Base-by-base conservation (phyloP, 768 basidiomycete genomes). In the Kwoniella dejecticola region DNA sequence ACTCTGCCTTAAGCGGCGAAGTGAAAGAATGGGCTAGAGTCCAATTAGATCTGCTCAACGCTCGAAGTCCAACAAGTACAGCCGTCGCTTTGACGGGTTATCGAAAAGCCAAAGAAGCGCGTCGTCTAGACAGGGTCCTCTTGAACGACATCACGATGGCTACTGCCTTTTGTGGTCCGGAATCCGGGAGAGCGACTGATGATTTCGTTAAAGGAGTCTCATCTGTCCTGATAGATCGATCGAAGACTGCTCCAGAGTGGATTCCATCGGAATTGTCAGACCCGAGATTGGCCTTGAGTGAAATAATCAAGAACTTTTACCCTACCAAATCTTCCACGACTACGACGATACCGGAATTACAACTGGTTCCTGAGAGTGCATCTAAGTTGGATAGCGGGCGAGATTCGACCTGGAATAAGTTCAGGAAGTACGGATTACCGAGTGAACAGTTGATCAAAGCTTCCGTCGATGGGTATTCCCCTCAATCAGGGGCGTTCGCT, bases 81-180 rank as follows among this genome's bases (percentile, higher is more conserved):
- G 90, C 90, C 76, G 88, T 98, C 33, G 85, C 94, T n/a, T 82
- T 98, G 21, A 81, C 83, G 68, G 89, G 90, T 0, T 84, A 93
- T 56, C 86, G 88, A 47, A 81, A 81, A 60, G 93, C 91, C n/a
- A 85, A 82, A 69, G 79, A 80, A 1, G 79, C 87, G 2, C 66
- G 67, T 82, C 75, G 83, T 1, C 81, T 98, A 40, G 81, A 82
- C 4, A 82, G 89, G 59, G 85, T 85, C 1, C 81, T 98, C 62
- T 81, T 88, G 66, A 91, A 89, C 86, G 95, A 98, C 74, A 82
- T 93, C 66, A 85, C 85, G 68, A 88, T 97, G 71, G 93, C 91
- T 19, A 86, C 89, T 31, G 92, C 91, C 15, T 95, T 86, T 78
- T 90, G 89, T 69, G 73, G 73, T 0, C 54, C 64, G 6, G 58